A percentile compares a stretch with the other conserved stretches of the same genome.
Evolutionary conservation across 2,329 filamentous ascomycete species (phyloP).

Genomic region (Talaromyces islandicus): DNA sequence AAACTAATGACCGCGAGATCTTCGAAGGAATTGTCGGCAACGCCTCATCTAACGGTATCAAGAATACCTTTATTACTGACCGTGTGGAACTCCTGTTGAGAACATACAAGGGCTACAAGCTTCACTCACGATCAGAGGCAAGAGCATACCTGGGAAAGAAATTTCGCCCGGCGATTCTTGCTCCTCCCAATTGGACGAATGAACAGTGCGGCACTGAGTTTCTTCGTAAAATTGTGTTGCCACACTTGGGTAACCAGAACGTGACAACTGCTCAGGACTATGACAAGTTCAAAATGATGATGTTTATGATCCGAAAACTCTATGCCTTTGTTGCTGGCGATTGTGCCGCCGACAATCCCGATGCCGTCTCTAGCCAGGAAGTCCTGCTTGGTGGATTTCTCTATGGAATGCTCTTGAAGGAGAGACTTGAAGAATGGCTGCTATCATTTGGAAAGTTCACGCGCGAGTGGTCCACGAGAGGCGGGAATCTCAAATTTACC

Average conservation of each 20-base stretch:
- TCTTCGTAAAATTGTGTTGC: slow-evolving; percentile 79
- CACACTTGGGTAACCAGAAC: slow-evolving; percentile 80
- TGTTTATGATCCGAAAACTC: slow-evolving; percentile 95
- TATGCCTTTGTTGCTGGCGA: slow-evolving; percentile 90
- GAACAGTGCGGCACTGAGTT: slow-evolving; percentile 90
- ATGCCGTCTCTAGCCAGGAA: slow-evolving; percentile 94
- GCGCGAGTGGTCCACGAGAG: slow-evolving; percentile 51
- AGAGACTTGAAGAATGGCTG: slow-evolving; percentile 85
- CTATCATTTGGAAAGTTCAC: slow-evolving; percentile 52
- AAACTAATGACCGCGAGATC: slow-evolving; percentile 94
- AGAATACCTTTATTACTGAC: slow-evolving; percentile 91
- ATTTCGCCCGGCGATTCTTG: slow-evolving; percentile 80
- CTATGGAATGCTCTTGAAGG: slow-evolving; percentile 93
- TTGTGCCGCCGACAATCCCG: slow-evolving; percentile 89
- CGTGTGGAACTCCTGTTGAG: slow-evolving; percentile 85
- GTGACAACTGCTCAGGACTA: slow-evolving; percentile 77
- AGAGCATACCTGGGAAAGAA: slow-evolving; percentile 83
- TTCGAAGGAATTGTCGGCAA: slow-evolving; percentile 87
- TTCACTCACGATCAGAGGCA: slow-evolving; percentile 77
- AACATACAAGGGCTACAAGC: slow-evolving; percentile 84
- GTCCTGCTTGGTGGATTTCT: slow-evolving; percentile 88
- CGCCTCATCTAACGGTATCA: slow-evolving; percentile 66
- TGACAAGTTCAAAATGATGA: slow-evolving; percentile 88
- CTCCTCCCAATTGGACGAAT: slow-evolving; percentile 77
- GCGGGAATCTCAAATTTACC: slow-evolving; percentile 56